Base-by-base conservation (phyloP, 768 basidiomycete species). In the Cystofilobasidium bisporidii region DNA sequence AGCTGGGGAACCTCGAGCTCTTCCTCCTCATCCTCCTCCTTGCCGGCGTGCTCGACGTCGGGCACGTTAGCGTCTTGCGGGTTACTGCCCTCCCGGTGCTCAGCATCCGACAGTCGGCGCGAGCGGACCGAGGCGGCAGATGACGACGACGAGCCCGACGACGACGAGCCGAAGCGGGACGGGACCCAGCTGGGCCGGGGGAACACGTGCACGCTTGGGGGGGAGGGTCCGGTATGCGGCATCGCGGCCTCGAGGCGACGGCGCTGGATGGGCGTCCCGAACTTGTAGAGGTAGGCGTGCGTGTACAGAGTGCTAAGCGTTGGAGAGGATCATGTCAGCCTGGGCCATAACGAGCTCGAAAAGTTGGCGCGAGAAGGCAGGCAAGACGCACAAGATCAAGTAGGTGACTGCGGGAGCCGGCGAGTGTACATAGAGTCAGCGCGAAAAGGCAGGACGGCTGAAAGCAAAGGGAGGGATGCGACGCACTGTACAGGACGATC, bases 1-100 rank as follows among this genome's bases (percentile, higher is more conserved):
- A 75, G 59, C 63, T 60, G 53, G 60, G 36, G 61, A 48, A 61
- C 65, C 72, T 67, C 72, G 32, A 68, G 43, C 22, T 43, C 66
- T 15, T 67, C 66, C 58, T 67, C 65, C 48, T 73, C 71, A 32
- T 71, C 71, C 8, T 56, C 67, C 18, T 30, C 55, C 22, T 15
- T 17, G 14, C 5, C 17, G 17, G 18, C 43, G 43, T 43, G 43
- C 43, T 8, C 28, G 28, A 56, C 28, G 53, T 56, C 53, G 18
- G 53, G 53, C 28, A 56, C 53, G 28, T 56, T 20, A 4, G 12
- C 12, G 53, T 56, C 53, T 30, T 56, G 53, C 4, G 53, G 53
- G 30, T 56, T 56, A 11, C 28, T 28, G 28, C n/a, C 28, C 3
- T 12, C 53, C 6, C 6, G 3, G 8, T 32, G 28, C 20, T 56